These are phyloP conservation scores for Kwoniella bestiolae DNA, from an alignment of 768 basidiomycete genomes.

Conservation along the genomic window DNA sequence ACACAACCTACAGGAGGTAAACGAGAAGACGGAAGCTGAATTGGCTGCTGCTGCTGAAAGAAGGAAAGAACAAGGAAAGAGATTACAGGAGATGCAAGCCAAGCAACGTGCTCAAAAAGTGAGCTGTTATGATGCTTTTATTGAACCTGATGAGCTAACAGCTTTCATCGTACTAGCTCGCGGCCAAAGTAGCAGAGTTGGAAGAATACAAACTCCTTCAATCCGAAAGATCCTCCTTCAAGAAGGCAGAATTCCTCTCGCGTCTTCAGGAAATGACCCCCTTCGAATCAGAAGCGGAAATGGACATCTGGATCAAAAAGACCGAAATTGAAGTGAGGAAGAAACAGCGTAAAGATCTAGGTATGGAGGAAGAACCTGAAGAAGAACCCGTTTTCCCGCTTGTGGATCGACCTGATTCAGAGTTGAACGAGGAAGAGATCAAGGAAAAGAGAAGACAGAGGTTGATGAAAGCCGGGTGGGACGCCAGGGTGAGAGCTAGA, in stretches of 20 bases:
- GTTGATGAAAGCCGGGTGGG: conserved; percentile 88
- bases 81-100: conserved; percentile 88
- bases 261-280: conserved; percentile 61
- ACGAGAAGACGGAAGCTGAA: conserved; percentile 92
- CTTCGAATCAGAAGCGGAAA: conserved; percentile 61
- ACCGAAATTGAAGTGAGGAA: conserved; percentile 78
- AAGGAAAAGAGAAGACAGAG: conserved; percentile 95
- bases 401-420: conserved; percentile 86
- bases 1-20: conserved; percentile 58
- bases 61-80: conserved; percentile 80
- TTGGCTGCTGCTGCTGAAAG: conserved; percentile 75
- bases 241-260: conserved; percentile 72
- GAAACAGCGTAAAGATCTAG: conserved; percentile 78
- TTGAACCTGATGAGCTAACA: neutral
- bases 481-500: conserved; percentile 79
- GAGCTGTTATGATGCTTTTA: conserved; percentile 8
- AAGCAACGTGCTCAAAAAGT: conserved; percentile 86
- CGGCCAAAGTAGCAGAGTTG: conserved; percentile 59
- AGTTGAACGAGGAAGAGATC: conserved; percentile 86
- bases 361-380: conserved; percentile 67
- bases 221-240: conserved; percentile 45
- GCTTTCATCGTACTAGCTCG: conserved; percentile 30
- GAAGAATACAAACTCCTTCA: conserved; percentile 61
- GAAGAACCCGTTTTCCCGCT: conserved; percentile 84
- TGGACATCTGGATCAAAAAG: conserved; percentile 73